Percentiles rank a stretch among this genome's conserved stretches.
phyloP scores from a whole-genome alignment of 345 rosid genomes.

The Pelargonium nanum region DNA sequence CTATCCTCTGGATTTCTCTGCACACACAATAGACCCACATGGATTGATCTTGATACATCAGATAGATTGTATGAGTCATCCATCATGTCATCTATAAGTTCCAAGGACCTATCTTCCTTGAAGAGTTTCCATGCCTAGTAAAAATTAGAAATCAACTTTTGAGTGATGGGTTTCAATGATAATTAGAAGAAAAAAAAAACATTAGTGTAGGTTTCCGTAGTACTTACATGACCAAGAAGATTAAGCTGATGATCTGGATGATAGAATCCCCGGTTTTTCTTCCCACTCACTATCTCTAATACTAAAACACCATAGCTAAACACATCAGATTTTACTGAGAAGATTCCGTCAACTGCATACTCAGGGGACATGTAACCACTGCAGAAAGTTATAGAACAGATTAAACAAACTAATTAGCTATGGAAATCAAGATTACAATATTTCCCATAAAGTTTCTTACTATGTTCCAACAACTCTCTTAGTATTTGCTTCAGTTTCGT shows the following conservation, averaged over 20 bases:
- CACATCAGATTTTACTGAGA: conserved; percentile 26
- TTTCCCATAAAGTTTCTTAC: conserved; percentile 12
- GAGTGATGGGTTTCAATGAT: neutral
- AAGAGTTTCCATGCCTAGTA: neutral
- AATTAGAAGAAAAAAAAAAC: no score
- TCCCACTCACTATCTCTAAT: conserved; percentile 21
- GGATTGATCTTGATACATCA: neutral
- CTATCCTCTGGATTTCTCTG: neutral
- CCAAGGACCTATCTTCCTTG: neutral
- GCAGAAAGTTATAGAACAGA: conserved; percentile 1
- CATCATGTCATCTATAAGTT: neutral
- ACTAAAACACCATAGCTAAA: conserved; percentile 27
- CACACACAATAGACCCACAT: neutral
- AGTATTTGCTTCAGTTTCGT: conserved; percentile 27
- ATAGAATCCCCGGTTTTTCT: conserved; percentile 15
- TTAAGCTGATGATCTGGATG: conserved; percentile 13
- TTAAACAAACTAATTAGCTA: neutral
- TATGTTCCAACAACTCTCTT: conserved; percentile 35
- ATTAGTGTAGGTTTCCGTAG: no score
- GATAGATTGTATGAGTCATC: neutral
- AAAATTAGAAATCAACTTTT: neutral
- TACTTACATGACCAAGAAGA: conserved; percentile 18
- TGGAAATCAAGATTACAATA: neutral
- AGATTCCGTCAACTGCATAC: conserved; percentile 15
- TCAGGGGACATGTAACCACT: conserved; percentile 27